These are phyloP conservation scores for Sapria himalayana DNA, from an alignment of 345 rosid genomes.

Conservation along the genomic window DNA sequence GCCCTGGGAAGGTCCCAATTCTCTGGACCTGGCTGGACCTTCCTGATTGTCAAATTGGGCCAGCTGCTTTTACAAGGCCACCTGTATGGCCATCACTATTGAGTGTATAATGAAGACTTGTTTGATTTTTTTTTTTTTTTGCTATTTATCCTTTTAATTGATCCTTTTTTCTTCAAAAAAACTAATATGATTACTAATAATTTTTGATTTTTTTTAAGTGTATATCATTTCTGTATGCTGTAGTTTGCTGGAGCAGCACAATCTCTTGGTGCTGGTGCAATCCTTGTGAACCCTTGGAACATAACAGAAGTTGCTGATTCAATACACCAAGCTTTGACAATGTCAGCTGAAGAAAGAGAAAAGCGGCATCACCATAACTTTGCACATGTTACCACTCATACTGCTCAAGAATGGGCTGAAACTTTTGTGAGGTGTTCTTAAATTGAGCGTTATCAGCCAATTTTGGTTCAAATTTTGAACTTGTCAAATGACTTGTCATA, in stretches of 20 bases:
- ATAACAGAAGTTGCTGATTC: conserved; percentile 37
- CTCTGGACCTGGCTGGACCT: no score
- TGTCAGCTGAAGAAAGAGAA: conserved; percentile 40
- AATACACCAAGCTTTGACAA: conserved; percentile 30
- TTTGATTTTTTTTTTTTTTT: no score
- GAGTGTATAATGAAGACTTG: no score
- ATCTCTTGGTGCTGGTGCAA: conserved; percentile 46
- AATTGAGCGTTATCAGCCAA: neutral
- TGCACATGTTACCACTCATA: conserved; percentile 38
- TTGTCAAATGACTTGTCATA: no score
- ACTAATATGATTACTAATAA: neutral
- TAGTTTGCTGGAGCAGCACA: conserved; percentile 57
- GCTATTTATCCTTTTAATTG: no score
- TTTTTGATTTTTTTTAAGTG: neutral
- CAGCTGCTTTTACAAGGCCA: no score
- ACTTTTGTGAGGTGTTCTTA: conserved; percentile 30
- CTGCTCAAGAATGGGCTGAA: conserved; percentile 54
- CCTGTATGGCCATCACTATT: no score
- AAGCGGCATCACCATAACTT: conserved; percentile 37
- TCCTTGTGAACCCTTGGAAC: conserved; percentile 44
- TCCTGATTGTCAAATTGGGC: no score
- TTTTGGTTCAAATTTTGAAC: neutral
- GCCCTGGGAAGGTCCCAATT: no score
- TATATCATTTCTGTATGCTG: conserved; percentile 6
- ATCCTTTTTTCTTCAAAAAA: no score